phyloP scores from a whole-genome alignment of 768 basidiomycete genomes.

The Arthromyces matolae region DNA sequence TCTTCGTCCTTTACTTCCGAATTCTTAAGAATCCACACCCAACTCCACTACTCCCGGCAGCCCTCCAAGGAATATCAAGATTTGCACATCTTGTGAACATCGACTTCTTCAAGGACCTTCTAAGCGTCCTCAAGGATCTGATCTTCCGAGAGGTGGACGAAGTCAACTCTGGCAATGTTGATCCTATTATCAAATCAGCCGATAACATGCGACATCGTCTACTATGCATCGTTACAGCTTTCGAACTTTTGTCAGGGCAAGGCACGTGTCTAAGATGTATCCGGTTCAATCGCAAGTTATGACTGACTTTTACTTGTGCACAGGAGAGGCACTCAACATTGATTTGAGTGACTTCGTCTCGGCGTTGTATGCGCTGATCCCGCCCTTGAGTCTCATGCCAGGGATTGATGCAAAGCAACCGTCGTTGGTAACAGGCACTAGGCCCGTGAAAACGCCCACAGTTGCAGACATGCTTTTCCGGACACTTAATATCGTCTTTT shows the following conservation, averaged over 20 bases:
- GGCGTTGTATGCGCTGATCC: constrained; percentile 78
- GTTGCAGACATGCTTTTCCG: constrained; percentile 79
- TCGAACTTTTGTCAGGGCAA: constrained; percentile 94
- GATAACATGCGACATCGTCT: constrained; percentile 56
- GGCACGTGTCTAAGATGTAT: constrained; percentile 42
- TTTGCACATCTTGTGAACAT: constrained; percentile 97
- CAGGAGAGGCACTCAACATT: constrained; percentile 96
- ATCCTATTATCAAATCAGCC: constrained; percentile 22
- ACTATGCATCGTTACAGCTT: constrained; percentile 92
- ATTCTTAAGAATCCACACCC: constrained; percentile 84
- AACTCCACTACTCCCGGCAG: constrained; percentile 78
- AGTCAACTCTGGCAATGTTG: constrained; percentile 37
- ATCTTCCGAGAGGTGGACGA: constrained; percentile 48
- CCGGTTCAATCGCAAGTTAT: constrained; percentile 2
- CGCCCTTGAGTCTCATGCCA: constrained; percentile 63
- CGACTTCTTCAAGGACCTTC: constrained; percentile 96
- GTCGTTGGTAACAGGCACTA: constrained; percentile 22
- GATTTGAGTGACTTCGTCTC: constrained; percentile 89
- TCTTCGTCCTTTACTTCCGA: constrained; percentile 96
- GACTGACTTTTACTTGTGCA: constrained; percentile 10
- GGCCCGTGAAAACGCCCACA: constrained; percentile 29
- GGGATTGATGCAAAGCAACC: constrained; percentile 55
- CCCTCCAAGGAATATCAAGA: constrained; percentile 86
- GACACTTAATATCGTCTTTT: constrained; percentile 78
- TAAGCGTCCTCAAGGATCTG: constrained; percentile 79